Evolutionary conservation across 805 yeast species (phyloP), one percentile per base, ranked within the genome.

Genomic region (Ogataea zsoltii): DNA sequence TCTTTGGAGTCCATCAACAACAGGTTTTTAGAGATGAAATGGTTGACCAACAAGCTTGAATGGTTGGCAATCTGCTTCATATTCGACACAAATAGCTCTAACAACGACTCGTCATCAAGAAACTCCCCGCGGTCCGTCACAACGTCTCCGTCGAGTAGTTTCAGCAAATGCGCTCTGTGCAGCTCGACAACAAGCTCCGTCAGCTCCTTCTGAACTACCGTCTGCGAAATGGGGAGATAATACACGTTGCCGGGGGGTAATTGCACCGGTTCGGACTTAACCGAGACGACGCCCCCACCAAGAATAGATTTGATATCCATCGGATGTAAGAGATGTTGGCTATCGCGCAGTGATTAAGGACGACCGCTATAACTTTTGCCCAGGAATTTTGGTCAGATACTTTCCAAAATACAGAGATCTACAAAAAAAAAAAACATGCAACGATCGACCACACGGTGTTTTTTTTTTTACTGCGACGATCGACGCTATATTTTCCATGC

Each of bases 41-140:
- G 94, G 53, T 85, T 87, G 25, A 86, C 91, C 34, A 87, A 61
- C 32, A 87, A 65, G 33, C 84, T 79, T 2, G 92, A 88, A 62
- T 87, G 91, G 54, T 76, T 80, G 3, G 76, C 68, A 0, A 82
- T 65, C n/a, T 74, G 72, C 30, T 69, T 57, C 4, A 83, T 58
- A 53, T 76, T 81, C 6, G 72, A 69, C 35, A 70, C 61, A 44
- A 77, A 58, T 45, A 79, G 54, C 33, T 68, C 62, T n/a, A 76
- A 61, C 50, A 73, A 59, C 10, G 75, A 73, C 3, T 42, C 43
- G 26, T 55, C 56, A 11, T 58, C 47, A 41, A 65, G 45, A 14
- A 18, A 31, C 9, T 54, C 58, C n/a, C 34, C 35, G 11, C 19
- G 38, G 13, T 14, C 28, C 32, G 12, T 32, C 44, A 17, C 35